phyloP scores from a whole-genome alignment of 768 basidiomycete genomes.

The Paxillus ammoniavirescens region DNA sequence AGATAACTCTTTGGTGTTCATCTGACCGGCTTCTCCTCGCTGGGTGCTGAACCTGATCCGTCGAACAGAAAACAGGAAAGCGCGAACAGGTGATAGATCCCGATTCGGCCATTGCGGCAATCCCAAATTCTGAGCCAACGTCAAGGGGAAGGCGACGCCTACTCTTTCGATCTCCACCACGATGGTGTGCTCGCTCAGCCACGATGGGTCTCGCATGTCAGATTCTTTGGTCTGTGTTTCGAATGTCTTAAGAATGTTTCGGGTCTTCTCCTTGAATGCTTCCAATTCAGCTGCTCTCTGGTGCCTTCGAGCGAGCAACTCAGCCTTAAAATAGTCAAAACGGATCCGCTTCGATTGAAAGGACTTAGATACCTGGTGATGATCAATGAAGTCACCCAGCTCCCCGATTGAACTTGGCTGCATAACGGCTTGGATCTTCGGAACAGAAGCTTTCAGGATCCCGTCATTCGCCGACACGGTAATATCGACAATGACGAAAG shows the following conservation, averaged over 20 bases:
- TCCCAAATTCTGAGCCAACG: conserved; percentile 56
- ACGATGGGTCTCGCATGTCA: conserved; percentile 35
- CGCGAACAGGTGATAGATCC: conserved; percentile 54
- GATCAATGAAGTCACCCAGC: conserved; percentile 84
- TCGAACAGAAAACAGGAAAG: conserved; percentile 83
- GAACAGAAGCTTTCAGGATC: conserved; percentile 53
- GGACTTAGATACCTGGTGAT: conserved; percentile 61
- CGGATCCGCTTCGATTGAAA: not conserved
- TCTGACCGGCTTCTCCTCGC: conserved; percentile 76
- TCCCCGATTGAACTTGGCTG: conserved; percentile 92
- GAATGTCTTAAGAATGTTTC: conserved; percentile 68
- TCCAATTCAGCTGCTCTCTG: conserved; percentile 75
- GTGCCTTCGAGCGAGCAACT: conserved; percentile 71
- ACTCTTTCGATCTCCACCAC: conserved; percentile 60
- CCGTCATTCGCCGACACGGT: conserved; percentile 40
- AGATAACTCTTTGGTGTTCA: conserved; percentile 67
- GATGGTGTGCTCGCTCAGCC: conserved; percentile 57
- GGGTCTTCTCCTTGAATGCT: conserved; percentile 82
- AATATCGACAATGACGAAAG: conserved; percentile 83
- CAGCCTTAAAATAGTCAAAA: conserved; percentile 48
- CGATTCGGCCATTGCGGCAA: conserved; percentile 39
- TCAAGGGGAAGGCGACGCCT: conserved; percentile 89
- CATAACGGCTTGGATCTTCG: conserved; percentile 89
- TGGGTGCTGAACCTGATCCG: conserved; percentile 71
- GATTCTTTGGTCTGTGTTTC: conserved; percentile 51